Base-by-base conservation (phyloP, 495 filamentous ascomycete species). In the Opeltia flavorubescens region DNA sequence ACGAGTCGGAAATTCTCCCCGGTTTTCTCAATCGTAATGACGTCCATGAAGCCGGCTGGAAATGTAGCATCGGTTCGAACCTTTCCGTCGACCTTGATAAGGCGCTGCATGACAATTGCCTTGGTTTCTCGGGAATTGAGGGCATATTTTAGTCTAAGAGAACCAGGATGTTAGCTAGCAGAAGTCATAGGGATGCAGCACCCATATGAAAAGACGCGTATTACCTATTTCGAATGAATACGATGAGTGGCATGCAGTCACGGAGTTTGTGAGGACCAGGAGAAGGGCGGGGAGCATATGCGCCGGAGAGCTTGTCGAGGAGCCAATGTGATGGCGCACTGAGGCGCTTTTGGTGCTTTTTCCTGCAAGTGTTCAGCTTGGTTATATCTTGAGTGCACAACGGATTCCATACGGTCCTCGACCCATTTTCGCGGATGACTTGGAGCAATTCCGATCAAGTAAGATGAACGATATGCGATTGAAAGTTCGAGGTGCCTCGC, bases 311-410 rank as follows among this genome's bases (percentile, higher is more conserved):
- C 72, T 98, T 98, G 82, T 98, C 91, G 63, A 98, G 77, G 62
- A 98, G 86, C 91, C 93, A 98, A 80, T 96, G 91, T 66, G 84
- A 89, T 59, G 91, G 91, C 66, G 91, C 91, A 68, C 84, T 89
- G 62, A 96, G 78, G 77, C 91, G 87, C 89, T 98, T 96, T 68
- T 95, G 88, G 73, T 98, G 93, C 80, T 98, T 98, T 80, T 89
- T 94, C 63, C 87, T 94, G 66, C 63, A 55, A 24, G 24, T 2
- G 21, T 38, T 41, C 36, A 42, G 21, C 1, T 13, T 18, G 42
- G 4, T n/a, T 27, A 9, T 21, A 28, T 29, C 15, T 46, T 43
- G 29, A 4, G 31, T 25, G 9, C 30, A 43, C 36, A 49, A 38
- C 44, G 26, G 53, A 38, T 18, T 9, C 77, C 76, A 73, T 71